phyloP scores from a whole-genome alignment of 495 filamentous ascomycete species.

The Hypoxylon crocopeplum region DNA sequence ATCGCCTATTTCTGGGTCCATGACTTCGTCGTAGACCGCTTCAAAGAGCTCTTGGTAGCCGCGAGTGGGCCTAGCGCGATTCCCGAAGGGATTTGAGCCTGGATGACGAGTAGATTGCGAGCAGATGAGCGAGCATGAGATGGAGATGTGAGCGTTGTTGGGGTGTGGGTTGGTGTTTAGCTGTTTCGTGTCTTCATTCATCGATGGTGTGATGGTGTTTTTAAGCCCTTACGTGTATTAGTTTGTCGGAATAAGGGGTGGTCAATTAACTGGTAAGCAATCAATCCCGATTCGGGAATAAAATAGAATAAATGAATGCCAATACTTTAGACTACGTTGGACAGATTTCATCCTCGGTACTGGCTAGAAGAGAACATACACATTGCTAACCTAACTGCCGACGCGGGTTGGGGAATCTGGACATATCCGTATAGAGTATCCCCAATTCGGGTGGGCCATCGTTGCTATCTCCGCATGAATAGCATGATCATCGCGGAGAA shows the following conservation, averaged over 20 bases:
- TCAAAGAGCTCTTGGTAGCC: too few relatives aligned
- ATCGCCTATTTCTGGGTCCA: too few relatives aligned
- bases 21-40: too few relatives aligned
- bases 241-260: slow-evolving; percentile 1
- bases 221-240: slow-evolving; percentile 19
- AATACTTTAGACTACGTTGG: not conserved
- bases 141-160: too few relatives aligned
- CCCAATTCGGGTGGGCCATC: slow-evolving; percentile 9
- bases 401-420: slow-evolving; percentile 17
- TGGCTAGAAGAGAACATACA: too few relatives aligned
- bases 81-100: too few relatives aligned
- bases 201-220: slow-evolving; percentile 3
- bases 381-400: slow-evolving; percentile 23
- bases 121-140: too few relatives aligned
- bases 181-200: slow-evolving; percentile 17
- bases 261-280: slow-evolving; percentile 18
- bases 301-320: slow-evolving; percentile 21
- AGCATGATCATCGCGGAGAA: not conserved
- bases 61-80: too few relatives aligned
- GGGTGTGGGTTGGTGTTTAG: not conserved
- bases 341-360: not conserved
- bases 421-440: slow-evolving; percentile 17
- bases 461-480: slow-evolving; percentile 27
- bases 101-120: too few relatives aligned
- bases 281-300: not conserved